Evolutionary conservation across 1,139 yeast genomes (phyloP).

Genomic region (Debaryomyces fabryi): DNA sequence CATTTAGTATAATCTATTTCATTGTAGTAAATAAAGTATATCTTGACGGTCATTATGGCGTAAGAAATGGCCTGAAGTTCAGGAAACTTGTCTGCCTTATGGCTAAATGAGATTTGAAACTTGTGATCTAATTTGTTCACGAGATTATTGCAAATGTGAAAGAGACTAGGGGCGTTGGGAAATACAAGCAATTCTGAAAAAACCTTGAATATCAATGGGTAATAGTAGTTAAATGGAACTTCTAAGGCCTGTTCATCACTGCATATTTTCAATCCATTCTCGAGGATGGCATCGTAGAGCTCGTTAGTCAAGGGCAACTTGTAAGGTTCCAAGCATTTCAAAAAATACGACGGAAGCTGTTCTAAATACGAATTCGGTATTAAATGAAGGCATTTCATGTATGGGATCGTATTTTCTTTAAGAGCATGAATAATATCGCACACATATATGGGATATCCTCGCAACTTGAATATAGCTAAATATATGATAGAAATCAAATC

Average conservation of each 20-base stretch:
- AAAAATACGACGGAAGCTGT: constrained; percentile 28
- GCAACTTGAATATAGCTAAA: constrained; percentile 36
- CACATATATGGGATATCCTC: constrained; percentile 40
- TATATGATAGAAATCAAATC: constrained; percentile 44
- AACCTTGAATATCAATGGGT: constrained; percentile 36
- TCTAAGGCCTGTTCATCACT: constrained; percentile 8
- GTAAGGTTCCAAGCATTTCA: constrained; percentile 30
- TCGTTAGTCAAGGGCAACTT: constrained; percentile 32
- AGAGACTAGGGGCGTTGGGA: constrained; percentile 37
- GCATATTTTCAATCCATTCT: constrained; percentile 14
- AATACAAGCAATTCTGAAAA: constrained; percentile 29
- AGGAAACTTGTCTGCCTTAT: constrained; percentile 22
- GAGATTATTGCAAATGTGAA: constrained; percentile 23
- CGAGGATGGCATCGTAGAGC: constrained; percentile 24
- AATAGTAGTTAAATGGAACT: constrained; percentile 30
- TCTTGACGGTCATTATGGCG: constrained; percentile 28
- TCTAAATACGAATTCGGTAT: constrained; percentile 28
- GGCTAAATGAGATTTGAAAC: constrained; percentile 10
- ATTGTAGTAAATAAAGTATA: constrained; percentile 28
- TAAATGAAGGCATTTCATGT: constrained; percentile 33
- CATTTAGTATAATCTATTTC: constrained; percentile 21
- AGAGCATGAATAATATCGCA: constrained; percentile 36
- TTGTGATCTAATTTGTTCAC: constrained; percentile 12
- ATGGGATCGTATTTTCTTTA: constrained; percentile 40
- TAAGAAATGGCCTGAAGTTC: constrained; percentile 32